phyloP scores from a whole-genome alignment of 768 basidiomycete genomes.

The Galerina sulciceps region DNA sequence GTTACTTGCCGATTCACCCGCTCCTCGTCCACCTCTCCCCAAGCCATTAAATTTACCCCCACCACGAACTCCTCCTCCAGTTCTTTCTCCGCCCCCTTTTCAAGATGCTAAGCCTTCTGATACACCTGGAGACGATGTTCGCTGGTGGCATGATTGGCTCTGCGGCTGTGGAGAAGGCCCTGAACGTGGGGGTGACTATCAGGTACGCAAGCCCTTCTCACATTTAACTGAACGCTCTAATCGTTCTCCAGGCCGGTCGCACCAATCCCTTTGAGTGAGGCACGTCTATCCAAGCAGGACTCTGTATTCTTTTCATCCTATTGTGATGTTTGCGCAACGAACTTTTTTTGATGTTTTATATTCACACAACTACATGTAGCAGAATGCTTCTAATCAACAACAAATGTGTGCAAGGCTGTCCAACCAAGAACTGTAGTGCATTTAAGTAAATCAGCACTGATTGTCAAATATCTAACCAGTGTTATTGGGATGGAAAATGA shows the following conservation, averaged over 20 bases:
- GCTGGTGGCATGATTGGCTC: constrained; percentile 89
- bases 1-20: constrained; percentile 9
- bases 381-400: not conserved
- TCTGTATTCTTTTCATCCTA: not conserved
- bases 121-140: constrained; percentile 24
- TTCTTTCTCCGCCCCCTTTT: constrained; percentile 40
- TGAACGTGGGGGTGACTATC: constrained; percentile 72
- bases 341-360: constrained; percentile 1
- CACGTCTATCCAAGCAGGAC: constrained; percentile 2
- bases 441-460: not conserved
- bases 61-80: constrained; percentile 55
- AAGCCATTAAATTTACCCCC: constrained; percentile 64
- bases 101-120: constrained; percentile 27
- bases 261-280: constrained; percentile 66
- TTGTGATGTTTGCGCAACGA: not conserved
- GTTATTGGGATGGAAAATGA: constrained; percentile 30
- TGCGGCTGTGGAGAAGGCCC: constrained; percentile 81
- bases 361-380: not conserved
- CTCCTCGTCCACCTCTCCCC: constrained; percentile 44
- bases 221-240: not conserved
- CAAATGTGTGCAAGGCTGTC: not conserved
- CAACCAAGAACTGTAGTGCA: not conserved
- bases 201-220: constrained; percentile 47
- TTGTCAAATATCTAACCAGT: not conserved
- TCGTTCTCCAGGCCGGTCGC: constrained; percentile 61